These are phyloP conservation scores for Morella rubra DNA, from an alignment of 306 rosid species.

Conservation along the genomic window DNA sequence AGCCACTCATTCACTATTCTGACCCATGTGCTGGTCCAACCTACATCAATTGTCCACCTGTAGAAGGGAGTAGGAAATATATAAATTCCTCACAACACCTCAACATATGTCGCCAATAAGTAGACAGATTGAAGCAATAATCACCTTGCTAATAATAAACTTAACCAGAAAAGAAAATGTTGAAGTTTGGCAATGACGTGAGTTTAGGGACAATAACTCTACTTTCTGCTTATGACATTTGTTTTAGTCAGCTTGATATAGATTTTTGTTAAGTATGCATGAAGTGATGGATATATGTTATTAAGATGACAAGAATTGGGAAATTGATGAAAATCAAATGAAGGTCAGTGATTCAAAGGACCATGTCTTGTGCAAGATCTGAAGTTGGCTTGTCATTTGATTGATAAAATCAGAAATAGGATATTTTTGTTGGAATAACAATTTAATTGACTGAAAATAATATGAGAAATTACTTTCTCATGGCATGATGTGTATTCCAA, in stretches of 20 bases:
- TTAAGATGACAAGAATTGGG: not conserved
- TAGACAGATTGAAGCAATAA: not conserved
- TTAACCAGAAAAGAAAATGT: not conserved
- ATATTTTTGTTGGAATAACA: not conserved
- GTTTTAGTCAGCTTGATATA: not conserved
- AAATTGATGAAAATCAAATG: not conserved
- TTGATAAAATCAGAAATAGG: not conserved
- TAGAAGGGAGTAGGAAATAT: slow-evolving; percentile 13
- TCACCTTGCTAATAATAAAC: not conserved
- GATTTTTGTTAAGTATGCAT: not conserved
- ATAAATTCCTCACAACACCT: slow-evolving; percentile 11
- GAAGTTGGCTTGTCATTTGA: not conserved
- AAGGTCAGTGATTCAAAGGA: not conserved
- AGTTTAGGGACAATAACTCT: not conserved
- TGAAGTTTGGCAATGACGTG: not conserved
- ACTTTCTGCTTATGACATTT: not conserved
- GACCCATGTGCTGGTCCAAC: slow-evolving; percentile 99
- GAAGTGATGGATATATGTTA: not conserved
- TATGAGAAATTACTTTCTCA: slow-evolving; percentile 56
- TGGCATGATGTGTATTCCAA: slow-evolving; percentile 82
- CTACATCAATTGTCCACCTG: slow-evolving; percentile 97
- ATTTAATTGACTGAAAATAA: slow-evolving; percentile 6
- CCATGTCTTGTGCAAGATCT: not conserved
- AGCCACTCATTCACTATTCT: slow-evolving; percentile 94
- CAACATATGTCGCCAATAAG: not conserved